Evolutionary conservation across 306 rosid genomes (phyloP).

Genomic region (Lotus japonicus): DNA sequence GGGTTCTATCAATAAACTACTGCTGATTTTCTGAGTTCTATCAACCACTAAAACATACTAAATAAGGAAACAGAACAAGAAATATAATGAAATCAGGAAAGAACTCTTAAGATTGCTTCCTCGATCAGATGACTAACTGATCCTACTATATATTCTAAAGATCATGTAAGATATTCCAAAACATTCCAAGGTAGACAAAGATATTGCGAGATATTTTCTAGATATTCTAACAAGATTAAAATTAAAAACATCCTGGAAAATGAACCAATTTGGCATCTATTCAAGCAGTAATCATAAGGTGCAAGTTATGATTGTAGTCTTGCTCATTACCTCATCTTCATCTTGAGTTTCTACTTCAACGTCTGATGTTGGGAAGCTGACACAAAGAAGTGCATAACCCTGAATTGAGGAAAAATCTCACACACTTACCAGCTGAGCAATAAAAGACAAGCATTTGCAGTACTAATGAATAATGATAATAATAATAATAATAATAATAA

Average conservation of each 20-base stretch:
- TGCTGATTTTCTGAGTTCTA: no score
- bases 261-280: not conserved
- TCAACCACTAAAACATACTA: no score
- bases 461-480: no score
- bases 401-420: slow-evolving; percentile 32
- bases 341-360: slow-evolving; percentile 98
- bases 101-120: not conserved
- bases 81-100: not conserved
- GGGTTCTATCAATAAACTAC: no score
- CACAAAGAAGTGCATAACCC: slow-evolving; percentile 99
- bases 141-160: not conserved
- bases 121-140: not conserved
- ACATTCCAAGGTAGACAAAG: not conserved
- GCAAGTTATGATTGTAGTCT: not conserved
- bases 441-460: not conserved
- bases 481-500: not conserved
- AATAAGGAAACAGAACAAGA: not conserved
- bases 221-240: not conserved
- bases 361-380: slow-evolving; percentile 86
- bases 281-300: no score
- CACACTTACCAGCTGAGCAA: slow-evolving; percentile 7
- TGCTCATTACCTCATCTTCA: slow-evolving; percentile 82
- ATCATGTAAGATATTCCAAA: not conserved
- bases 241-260: not conserved
- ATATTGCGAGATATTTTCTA: not conserved